Base-by-base conservation (phyloP, 345 rosid species). In the Mangifera indica region DNA sequence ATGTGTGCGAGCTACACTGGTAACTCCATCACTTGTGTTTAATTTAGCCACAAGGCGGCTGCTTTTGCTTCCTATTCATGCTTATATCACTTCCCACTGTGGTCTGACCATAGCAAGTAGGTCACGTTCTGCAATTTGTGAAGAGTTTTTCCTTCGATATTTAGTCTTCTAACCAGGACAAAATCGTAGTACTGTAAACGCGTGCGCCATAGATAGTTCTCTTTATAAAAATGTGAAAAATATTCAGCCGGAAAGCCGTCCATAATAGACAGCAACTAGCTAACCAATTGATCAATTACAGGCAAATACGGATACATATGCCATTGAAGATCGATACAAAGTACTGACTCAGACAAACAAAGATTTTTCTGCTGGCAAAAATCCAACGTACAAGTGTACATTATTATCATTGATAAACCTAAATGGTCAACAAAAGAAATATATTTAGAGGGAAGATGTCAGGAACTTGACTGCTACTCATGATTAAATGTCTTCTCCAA, bases 1-100 rank as follows among this genome's bases (percentile, higher is more conserved):
- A 5, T 15, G 73, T 26, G 65, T n/a, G 73, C 73, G 25, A 37
- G 21, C 8, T 37, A 4, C 7, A 26, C n/a, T 37, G 42, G 20
- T 14, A 4, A 64, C 53, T 29, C 24, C 3, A 20, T 44, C 34
- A 14, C 24, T 42, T 9, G 25, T 18, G 25, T 15, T 29, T n/a
- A n/a, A n/a, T n/a, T 59, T 7, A 57, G 4, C 17, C 54, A 25
- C 42, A 25, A 58, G 65, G 70, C 60, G 48, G 60, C 58, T 51
- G 5, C 4, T 37, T 37, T 37, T 37, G 42, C 42, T 37, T 37
- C 0, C 42, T 37, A 37, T 6, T 29, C 3, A 37, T 37, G 42
- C 18, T 13, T 15, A 49, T 17, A 25, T 56, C 60, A 7, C 32
- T 56, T 25, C 29, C 29, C 60, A 22, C 32, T 13, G 4, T 24